These are phyloP conservation scores for Suhomyces vadensis DNA, from an alignment of 805 yeast species.

Conservation along the genomic window DNA sequence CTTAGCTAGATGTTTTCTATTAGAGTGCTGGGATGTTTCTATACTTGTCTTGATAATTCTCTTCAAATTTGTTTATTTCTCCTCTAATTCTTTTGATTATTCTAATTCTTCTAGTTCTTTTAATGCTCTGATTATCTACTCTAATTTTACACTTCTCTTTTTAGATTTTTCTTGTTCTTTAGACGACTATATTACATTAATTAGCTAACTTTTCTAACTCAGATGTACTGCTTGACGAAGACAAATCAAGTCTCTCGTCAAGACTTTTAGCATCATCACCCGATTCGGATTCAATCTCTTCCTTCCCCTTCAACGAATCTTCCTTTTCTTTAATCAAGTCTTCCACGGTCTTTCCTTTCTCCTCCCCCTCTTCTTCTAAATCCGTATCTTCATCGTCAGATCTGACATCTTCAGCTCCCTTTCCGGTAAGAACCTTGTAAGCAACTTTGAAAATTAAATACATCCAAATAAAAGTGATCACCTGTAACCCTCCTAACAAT, in stretches of 20 bases:
- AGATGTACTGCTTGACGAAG: constrained; percentile 1
- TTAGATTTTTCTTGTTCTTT: not conserved
- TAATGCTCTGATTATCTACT: too few relatives aligned
- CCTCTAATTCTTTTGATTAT: too few relatives aligned
- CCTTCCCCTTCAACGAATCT: not conserved
- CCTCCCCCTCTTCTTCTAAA: constrained; percentile 18
- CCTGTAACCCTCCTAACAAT: constrained; percentile 65
- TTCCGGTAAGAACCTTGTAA: constrained; percentile 65
- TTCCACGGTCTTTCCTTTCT: not conserved
- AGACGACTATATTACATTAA: not conserved
- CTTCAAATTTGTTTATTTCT: too few relatives aligned
- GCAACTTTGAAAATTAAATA: constrained; percentile 71
- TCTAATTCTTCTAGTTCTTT: too few relatives aligned
- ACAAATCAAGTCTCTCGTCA: constrained; percentile 1
- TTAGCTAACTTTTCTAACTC: not conserved
- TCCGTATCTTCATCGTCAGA: constrained; percentile 72
- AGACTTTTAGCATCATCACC: not conserved
- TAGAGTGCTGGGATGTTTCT: too few relatives aligned
- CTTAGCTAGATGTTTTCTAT: too few relatives aligned
- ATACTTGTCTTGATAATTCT: too few relatives aligned
- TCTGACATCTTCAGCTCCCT: constrained; percentile 82
- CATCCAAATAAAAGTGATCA: constrained; percentile 71
- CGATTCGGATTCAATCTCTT: not conserved
- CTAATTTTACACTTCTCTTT: not conserved
- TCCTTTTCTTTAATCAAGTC: too few relatives aligned